Evolutionary conservation across 495 filamentous ascomycete genomes (phyloP).

Genomic region (Podospora appendiculata): DNA sequence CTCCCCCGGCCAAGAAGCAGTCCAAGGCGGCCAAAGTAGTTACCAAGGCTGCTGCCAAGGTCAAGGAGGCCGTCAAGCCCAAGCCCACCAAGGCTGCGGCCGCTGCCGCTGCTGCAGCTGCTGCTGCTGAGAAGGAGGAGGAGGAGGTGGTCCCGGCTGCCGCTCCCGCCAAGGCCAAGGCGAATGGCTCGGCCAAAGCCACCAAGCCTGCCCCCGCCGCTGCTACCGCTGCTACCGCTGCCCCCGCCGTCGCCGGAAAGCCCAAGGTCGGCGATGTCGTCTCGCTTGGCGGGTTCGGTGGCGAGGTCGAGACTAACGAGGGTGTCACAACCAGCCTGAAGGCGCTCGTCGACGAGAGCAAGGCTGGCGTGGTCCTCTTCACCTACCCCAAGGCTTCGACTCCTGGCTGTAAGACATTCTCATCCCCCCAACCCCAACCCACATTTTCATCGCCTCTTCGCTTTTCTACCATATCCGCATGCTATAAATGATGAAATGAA

Average conservation of each 20-base stretch:
- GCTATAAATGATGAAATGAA: background rate
- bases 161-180: slow-evolving; percentile 34
- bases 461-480: slow-evolving; percentile 1
- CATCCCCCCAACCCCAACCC: too few relatives aligned
- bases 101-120: slow-evolving; percentile 1
- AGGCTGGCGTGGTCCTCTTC: slow-evolving; percentile 82
- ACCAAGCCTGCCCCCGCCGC: slow-evolving; percentile 16
- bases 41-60: slow-evolving; percentile 31
- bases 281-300: slow-evolving; percentile 65
- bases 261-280: slow-evolving; percentile 45
- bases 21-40: slow-evolving; percentile 35
- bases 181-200: slow-evolving; percentile 26
- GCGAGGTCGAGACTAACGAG: slow-evolving; percentile 78
- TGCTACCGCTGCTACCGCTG: slow-evolving; percentile 14
- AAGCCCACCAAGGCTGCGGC: slow-evolving; percentile 26
- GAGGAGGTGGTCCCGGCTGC: slow-evolving; percentile 31
- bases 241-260: slow-evolving; percentile 16
- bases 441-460: background rate
- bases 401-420: slow-evolving; percentile 72
- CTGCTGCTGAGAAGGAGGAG: slow-evolving; percentile 4
- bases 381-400: slow-evolving; percentile 95
- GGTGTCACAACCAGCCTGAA: slow-evolving; percentile 69
- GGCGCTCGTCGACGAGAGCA: slow-evolving; percentile 71
- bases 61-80: slow-evolving; percentile 33
- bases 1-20: slow-evolving; percentile 47